Base-by-base conservation (phyloP, 345 rosid genomes). In the Gossypium sturtianum region DNA sequence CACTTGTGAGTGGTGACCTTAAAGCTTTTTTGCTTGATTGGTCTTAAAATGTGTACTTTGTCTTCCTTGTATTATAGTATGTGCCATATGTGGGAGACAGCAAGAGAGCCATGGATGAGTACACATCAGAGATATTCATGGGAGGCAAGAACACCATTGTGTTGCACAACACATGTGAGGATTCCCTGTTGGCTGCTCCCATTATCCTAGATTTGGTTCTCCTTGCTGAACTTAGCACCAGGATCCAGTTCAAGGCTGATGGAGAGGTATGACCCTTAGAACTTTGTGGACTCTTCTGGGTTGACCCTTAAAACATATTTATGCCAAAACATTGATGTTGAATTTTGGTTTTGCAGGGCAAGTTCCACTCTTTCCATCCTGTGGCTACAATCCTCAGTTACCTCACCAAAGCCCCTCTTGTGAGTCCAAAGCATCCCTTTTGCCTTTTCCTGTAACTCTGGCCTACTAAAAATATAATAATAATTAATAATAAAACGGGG, bases 71-170 rank as follows among this genome's bases (percentile, higher is more conserved):
- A 4, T 62, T 83, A 74, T 29, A 94, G 99, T 90, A 94, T 78
- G 98, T 94, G 78, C 99, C 98, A 3, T 94, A 89, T 80, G 98
- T 94, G 3, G 98, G 86, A 27, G 99, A 94, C 79, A 91, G 98
- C 90, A 92, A 94, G 91, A 90, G 98, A 71, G 99, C 99, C 49
- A 89, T 93, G 98, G 99, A 94, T 77, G 99, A 94, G 83, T 94
- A 92, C 85, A 92, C 94, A 45, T 95, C 99, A 47, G 99, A 95
- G 87, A 92, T 93, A 62, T 95, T 95, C 90, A 88, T 95, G 97
- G 99, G 99, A 74, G 99, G 99, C 57, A 85, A 76, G 80, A 94
- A 38, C 93, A 94, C 99, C 6, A 94, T 94, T 53, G 96, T 91
- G 77, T 68, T 94, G 80, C 99, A 93, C 86, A 95, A 95, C 84